Evolutionary conservation across 345 rosid genomes (phyloP).

Genomic region (Zanthoxylum bungeanum): DNA sequence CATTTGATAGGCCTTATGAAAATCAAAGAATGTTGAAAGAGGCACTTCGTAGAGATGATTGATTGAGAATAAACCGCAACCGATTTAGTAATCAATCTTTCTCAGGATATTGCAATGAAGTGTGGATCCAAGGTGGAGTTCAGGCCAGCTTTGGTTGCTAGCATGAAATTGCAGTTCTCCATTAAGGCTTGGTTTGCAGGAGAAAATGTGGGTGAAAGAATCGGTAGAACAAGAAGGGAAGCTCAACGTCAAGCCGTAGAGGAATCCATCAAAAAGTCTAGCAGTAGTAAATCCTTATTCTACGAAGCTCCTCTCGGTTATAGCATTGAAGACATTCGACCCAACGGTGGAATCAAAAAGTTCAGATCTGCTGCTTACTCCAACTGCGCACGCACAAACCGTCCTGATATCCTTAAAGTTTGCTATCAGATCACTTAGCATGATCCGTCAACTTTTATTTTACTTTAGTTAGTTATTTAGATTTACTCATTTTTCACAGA

Average conservation of each 20-base stretch:
- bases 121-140: conserved; percentile 95
- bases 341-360: conserved; percentile 87
- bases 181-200: conserved; percentile 92
- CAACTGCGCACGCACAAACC: conserved; percentile 74
- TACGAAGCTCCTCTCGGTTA: conserved; percentile 94
- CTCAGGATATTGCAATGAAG: conserved; percentile 70
- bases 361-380: conserved; percentile 94
- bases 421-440: conserved; percentile 29
- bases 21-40: conserved; percentile 76
- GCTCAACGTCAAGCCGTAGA: conserved; percentile 81
- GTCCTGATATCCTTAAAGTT: conserved; percentile 42
- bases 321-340: conserved; percentile 90
- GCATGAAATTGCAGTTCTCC: conserved; percentile 71
- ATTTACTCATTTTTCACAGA: conserved; percentile 6
- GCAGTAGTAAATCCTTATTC: conserved; percentile 51
- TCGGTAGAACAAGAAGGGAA: conserved; percentile 84
- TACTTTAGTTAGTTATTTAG: conserved; percentile 14
- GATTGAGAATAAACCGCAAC: conserved; percentile 43
- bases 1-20: conserved; percentile 74
- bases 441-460: conserved; percentile 26
- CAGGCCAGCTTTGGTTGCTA: conserved; percentile 55
- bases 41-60: conserved; percentile 58
- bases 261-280: conserved; percentile 69
- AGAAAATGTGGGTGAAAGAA: conserved; percentile 74
- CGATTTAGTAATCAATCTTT: conserved; percentile 52